Conservation (phyloP, 257 asterid genomes). For the Nicotiana tabacum region DNA sequence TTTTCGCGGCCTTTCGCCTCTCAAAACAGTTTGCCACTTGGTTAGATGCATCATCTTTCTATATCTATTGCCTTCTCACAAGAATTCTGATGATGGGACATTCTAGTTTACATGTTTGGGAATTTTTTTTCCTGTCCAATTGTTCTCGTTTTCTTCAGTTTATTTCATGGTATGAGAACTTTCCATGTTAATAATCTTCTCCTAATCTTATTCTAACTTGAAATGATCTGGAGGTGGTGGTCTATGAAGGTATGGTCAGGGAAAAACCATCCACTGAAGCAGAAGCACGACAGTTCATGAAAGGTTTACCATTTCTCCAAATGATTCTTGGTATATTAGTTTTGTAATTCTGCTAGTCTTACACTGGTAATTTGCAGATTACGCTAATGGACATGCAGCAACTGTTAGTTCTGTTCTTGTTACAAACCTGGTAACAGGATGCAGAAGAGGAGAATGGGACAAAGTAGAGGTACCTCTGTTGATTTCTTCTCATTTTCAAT, state of each 20-base stretch:
- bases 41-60: not conserved
- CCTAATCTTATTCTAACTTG: constrained; percentile 31
- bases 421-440: constrained; percentile 69
- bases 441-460: constrained; percentile 77
- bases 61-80: not conserved
- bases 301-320: constrained; percentile 39
- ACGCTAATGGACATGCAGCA: constrained; percentile 64
- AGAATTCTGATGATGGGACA: constrained; percentile 9
- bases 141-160: not conserved
- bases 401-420: constrained; percentile 89
- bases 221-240: constrained; percentile 86
- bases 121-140: not conserved
- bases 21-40: not conserved
- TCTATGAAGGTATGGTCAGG: constrained; percentile 83
- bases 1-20: not conserved
- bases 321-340: constrained; percentile 5
- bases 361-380: constrained; percentile 37
- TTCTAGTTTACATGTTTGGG: not conserved
- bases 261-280: constrained; percentile 88
- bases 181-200: constrained; percentile 29
- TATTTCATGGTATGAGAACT: not conserved
- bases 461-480: constrained; percentile 70
- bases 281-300: constrained; percentile 80
- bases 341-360: constrained; percentile 18
- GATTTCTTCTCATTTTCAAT: not conserved